Percentiles rank a stretch among this genome's conserved stretches.
phyloP scores from a whole-genome alignment of 2,329 filamentous ascomycete species.

The Aspergillus thermomutatus region DNA sequence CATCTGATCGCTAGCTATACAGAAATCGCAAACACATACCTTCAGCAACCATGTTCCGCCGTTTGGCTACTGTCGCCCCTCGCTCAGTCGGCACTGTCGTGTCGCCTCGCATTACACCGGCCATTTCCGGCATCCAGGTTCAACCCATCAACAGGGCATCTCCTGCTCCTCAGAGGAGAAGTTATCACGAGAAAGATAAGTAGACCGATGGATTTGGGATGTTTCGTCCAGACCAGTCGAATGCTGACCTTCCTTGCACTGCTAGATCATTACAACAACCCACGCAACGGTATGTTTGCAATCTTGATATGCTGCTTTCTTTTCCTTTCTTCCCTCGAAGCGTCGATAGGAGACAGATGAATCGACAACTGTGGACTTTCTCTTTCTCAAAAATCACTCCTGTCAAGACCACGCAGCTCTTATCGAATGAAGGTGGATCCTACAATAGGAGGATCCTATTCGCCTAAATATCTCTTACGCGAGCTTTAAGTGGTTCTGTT shows the following conservation, averaged over 20 bases:
- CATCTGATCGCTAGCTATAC: constrained; percentile 19
- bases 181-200: constrained; percentile 66
- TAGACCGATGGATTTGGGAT: constrained; percentile 14
- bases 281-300: constrained; percentile 57
- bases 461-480: no score
- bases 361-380: not conserved
- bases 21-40: constrained; percentile 6
- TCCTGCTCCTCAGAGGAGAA: constrained; percentile 40
- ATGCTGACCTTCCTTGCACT: constrained; percentile 39
- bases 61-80: constrained; percentile 53
- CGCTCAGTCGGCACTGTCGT: constrained; percentile 51
- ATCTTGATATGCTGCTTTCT: not conserved
- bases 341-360: not conserved
- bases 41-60: constrained; percentile 52
- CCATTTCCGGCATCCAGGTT: constrained; percentile 42
- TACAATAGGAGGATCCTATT: no score
- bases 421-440: not conserved
- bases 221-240: not conserved
- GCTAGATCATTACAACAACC: constrained; percentile 78
- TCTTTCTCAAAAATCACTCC: not conserved
- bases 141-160: constrained; percentile 39
- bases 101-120: constrained; percentile 48
- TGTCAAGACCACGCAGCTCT: not conserved
- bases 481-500: not conserved
- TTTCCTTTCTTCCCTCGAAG: not conserved